A percentile compares a stretch with the other conserved stretches of the same genome.
These are phyloP conservation scores for Byssochlamys sp. DNA, from an alignment of 2,329 filamentous ascomycete species.

Conservation along the genomic window DNA sequence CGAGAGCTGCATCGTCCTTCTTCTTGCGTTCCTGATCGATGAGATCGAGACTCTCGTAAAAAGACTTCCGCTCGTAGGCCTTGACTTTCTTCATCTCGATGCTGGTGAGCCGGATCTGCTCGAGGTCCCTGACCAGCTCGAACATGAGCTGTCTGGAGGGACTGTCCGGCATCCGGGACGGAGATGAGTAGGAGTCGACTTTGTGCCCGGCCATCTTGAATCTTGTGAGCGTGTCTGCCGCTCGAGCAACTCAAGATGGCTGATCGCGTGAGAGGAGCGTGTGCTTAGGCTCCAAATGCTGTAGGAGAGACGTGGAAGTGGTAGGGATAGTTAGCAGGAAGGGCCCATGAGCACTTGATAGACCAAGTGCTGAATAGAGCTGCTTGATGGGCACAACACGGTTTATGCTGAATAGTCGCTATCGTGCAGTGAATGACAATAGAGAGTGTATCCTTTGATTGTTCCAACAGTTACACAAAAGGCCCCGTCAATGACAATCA, in stretches of 20 bases:
- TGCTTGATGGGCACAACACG: neutral
- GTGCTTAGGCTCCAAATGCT: neutral
- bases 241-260: neutral
- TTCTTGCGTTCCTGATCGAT: conserved; percentile 54
- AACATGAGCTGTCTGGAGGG: conserved; percentile 32
- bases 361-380: neutral
- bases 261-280: neutral
- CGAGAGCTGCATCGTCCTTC: conserved; percentile 56
- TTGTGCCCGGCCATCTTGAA: conserved; percentile 19
- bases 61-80: conserved; percentile 34
- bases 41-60: conserved; percentile 52
- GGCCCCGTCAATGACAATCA: neutral
- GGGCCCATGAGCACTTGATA: neutral
- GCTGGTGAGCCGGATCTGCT: conserved; percentile 33
- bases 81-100: conserved; percentile 35
- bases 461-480: neutral
- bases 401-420: neutral
- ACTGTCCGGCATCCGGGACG: conserved; percentile 21
- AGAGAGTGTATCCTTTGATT: neutral
- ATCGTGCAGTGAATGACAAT: neutral
- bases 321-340: neutral
- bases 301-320: neutral
- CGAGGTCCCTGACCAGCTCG: conserved; percentile 32
- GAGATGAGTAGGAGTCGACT: conserved; percentile 15
- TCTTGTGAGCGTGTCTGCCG: neutral